Conservation (phyloP, 371 early-diverging fungal genomes). For the Haplosporangium sp. region DNA sequence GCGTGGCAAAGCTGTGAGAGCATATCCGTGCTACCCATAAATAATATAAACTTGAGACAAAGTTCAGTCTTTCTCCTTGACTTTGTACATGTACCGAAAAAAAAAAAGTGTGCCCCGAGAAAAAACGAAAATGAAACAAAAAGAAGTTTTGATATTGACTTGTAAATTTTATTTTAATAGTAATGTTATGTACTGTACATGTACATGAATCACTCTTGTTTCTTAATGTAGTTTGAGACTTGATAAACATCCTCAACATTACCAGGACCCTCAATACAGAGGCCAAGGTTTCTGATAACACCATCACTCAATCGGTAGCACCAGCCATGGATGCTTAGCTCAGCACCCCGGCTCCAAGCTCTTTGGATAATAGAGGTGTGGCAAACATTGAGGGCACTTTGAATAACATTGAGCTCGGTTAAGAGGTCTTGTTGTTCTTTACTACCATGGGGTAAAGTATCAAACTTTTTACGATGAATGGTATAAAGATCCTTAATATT, state of each 20-base stretch:
- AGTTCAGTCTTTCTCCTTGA: not conserved
- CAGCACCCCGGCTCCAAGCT: conserved; percentile 86
- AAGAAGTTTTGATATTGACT: no score
- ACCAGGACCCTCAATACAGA: conserved; percentile 51
- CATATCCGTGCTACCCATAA: not conserved
- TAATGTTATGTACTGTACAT: not conserved
- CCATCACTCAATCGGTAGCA: conserved; percentile 66
- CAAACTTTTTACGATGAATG: conserved; percentile 68
- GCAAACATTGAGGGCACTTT: conserved; percentile 79
- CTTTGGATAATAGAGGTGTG: conserved; percentile 84
- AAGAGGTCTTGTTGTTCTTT: conserved; percentile 65
- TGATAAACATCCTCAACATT: conserved; percentile 55
- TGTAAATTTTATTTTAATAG: not conserved
- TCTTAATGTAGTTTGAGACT: conserved; percentile 23
- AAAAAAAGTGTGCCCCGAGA: not conserved
- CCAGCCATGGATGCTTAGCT: conserved; percentile 90
- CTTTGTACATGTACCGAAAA: not conserved
- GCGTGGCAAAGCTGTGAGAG: not conserved
- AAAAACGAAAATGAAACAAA: not conserved
- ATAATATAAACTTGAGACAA: no score
- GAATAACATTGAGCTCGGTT: conserved; percentile 82
- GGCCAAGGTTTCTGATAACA: conserved; percentile 44
- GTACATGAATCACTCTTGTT: not conserved
- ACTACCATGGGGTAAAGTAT: conserved; percentile 50
- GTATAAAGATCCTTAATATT: conserved; percentile 83